Evolutionary conservation across 345 rosid genomes (phyloP).

Genomic region (Clausena lansium): DNA sequence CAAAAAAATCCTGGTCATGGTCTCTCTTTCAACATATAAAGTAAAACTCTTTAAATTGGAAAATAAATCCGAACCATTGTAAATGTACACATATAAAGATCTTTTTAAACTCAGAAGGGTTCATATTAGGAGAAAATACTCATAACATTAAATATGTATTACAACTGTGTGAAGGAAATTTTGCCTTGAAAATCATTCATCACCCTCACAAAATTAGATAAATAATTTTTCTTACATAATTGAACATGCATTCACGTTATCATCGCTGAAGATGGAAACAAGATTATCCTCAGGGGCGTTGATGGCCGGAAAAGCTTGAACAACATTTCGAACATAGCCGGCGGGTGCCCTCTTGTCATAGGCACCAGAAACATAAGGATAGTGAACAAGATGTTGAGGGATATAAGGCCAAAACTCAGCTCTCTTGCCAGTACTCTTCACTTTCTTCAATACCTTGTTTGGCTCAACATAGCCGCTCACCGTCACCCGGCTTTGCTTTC

Average conservation of each 20-base stretch:
- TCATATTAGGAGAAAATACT: background rate
- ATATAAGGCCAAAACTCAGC: slow-evolving; percentile 83
- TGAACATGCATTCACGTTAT: slow-evolving; percentile 75
- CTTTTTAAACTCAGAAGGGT: too few species aligned
- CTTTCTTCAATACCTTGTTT: slow-evolving; percentile 62
- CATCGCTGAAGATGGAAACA: slow-evolving; percentile 62
- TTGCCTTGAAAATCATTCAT: background rate
- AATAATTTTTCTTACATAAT: slow-evolving; percentile 42
- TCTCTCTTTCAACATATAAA: background rate
- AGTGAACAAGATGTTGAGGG: slow-evolving; percentile 56
- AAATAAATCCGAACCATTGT: background rate
- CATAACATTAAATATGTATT: background rate
- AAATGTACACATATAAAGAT: too few species aligned
- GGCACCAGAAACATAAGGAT: slow-evolving; percentile 51
- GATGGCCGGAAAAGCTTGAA: slow-evolving; percentile 51
- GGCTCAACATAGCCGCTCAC: slow-evolving; percentile 63
- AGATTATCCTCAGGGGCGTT: slow-evolving; percentile 47
- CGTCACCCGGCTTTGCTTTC: slow-evolving; percentile 53
- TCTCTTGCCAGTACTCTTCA: slow-evolving; percentile 62
- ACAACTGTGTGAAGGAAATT: background rate
- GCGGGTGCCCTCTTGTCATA: slow-evolving; percentile 69
- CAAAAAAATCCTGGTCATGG: background rate
- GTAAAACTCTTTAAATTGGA: background rate
- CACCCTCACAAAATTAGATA: background rate
- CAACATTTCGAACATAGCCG: slow-evolving; percentile 55